Evolutionary conservation across 768 basidiomycete genomes (phyloP).

Genomic region (Leucogyrophana mollusca): DNA sequence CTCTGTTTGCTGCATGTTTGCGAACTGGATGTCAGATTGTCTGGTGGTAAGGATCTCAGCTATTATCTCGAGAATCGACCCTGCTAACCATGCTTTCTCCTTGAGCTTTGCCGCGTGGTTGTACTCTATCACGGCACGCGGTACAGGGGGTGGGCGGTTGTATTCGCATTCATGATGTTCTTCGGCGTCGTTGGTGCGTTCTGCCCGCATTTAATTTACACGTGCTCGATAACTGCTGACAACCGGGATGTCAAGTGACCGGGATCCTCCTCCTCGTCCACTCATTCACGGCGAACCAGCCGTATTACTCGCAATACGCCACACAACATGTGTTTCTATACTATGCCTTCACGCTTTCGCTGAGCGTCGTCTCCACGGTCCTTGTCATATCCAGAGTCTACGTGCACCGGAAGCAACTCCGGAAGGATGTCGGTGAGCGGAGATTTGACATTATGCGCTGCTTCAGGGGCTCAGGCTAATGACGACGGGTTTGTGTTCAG

Average conservation of each 20-base stretch:
- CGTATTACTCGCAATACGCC: constrained; percentile 18
- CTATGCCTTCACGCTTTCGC: constrained; percentile 21
- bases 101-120: constrained; percentile 23
- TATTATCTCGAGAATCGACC: too few species aligned
- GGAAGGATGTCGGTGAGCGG: constrained; percentile 24
- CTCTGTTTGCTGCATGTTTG: constrained; percentile 18
- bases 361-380: constrained; percentile 21
- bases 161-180: constrained; percentile 22
- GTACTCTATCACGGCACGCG: constrained; percentile 17
- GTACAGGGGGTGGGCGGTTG: constrained; percentile 24
- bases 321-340: constrained; percentile 20
- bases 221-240: too few species aligned
- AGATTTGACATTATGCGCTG: not conserved
- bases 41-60: constrained; percentile 18
- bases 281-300: constrained; percentile 17
- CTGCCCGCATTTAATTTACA: too few species aligned
- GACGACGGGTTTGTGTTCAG: constrained; percentile 4
- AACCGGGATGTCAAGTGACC: too few species aligned
- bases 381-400: constrained; percentile 23
- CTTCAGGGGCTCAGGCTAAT: not conserved
- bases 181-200: constrained; percentile 19
- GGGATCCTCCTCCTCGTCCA: too few species aligned
- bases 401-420: constrained; percentile 20
- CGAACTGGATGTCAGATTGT: constrained; percentile 29
- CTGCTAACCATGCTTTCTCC: not conserved